Evolutionary conservation across 371 early-diverging fungal species (phyloP).

Genomic region (Circinella umbellata): DNA sequence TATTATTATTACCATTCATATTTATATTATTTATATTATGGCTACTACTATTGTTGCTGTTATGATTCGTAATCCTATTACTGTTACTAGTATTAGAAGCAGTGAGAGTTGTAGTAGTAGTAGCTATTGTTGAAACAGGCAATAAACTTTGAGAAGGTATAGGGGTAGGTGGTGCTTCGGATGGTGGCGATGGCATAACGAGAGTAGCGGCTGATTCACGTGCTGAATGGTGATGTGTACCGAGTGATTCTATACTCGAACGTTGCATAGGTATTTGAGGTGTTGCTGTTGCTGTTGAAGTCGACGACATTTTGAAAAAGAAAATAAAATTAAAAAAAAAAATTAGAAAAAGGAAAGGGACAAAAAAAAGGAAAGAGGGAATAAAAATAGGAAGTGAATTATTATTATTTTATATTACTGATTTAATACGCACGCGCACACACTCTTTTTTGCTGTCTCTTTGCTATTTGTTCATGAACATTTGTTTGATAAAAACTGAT

Average conservation of each 20-base stretch:
- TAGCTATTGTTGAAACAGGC: neutral
- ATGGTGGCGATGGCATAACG: constrained; percentile 18
- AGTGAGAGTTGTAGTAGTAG: neutral
- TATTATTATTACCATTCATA: neutral
- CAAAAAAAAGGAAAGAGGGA: too few species aligned
- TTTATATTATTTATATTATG: too few species aligned
- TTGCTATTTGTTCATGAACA: too few species aligned
- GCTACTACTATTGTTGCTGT: neutral
- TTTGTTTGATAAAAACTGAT: too few species aligned
- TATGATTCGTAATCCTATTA: neutral
- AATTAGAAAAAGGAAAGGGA: too few species aligned
- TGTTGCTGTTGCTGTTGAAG: neutral
- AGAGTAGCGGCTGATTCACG: constrained; percentile 25
- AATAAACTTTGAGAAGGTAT: constrained; percentile 7
- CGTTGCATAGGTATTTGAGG: neutral
- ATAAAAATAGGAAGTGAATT: too few species aligned
- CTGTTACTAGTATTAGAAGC: neutral
- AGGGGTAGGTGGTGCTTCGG: constrained; percentile 4
- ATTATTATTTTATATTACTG: too few species aligned
- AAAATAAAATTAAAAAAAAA: neutral
- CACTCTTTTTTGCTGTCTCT: too few species aligned
- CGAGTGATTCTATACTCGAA: constrained; percentile 2
- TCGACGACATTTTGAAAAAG: constrained; percentile 4
- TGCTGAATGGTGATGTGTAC: neutral
- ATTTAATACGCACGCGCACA: too few species aligned